Base-by-base conservation (phyloP, 1,139 yeast species). In the Kodamaea arcana region DNA sequence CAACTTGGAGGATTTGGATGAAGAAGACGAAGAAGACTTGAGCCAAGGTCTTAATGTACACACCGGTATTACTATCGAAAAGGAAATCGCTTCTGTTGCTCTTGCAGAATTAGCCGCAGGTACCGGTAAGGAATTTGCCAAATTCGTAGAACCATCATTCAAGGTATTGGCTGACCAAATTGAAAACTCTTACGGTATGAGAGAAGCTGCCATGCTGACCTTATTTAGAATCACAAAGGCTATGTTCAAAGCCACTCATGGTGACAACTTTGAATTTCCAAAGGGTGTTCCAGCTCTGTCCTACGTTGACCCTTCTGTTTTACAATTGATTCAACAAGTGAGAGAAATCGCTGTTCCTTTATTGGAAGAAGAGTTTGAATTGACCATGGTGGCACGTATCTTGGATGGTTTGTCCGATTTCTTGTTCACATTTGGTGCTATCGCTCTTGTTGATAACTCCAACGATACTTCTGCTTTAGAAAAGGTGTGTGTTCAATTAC, bases 11-110 rank as follows among this genome's bases (percentile, higher is more conserved):
- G 74, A 58, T 15, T 65, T 48, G 29, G 65, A 60, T 32, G 65
- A 51, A 21, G 60, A 49, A 14, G 65, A 58, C 12, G 79, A 69
- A 36, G 80, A 77, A 42, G 90, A 82, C 35, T 59, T 81, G 46
- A 79, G 75, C 41, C 80, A 81, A 51, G 82, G 82, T 46, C 73
- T 85, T 56, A 82, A 85, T 49, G 90, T 90, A 46, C 88, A 88
- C 71, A 84, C 96, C 34, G 97, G 96, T 69, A 80, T 92, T 52
- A 87, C 97, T 46, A 83, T 86, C 52, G 98, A 92, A 68, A 92
- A 92, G 68, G 98, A 92, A 69, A 88, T 86, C 51, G 96, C 97
- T n/a, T 76, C 94, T 31, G 94, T 90, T 54, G 94, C 97, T 15
- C 68, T 92, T 50, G 82, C 88, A 31, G 97, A 92, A 54, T 75